Evolutionary conservation across 306 rosid genomes (phyloP), one percentile per base, ranked within the genome.

Genomic region (Rubus idaeus): DNA sequence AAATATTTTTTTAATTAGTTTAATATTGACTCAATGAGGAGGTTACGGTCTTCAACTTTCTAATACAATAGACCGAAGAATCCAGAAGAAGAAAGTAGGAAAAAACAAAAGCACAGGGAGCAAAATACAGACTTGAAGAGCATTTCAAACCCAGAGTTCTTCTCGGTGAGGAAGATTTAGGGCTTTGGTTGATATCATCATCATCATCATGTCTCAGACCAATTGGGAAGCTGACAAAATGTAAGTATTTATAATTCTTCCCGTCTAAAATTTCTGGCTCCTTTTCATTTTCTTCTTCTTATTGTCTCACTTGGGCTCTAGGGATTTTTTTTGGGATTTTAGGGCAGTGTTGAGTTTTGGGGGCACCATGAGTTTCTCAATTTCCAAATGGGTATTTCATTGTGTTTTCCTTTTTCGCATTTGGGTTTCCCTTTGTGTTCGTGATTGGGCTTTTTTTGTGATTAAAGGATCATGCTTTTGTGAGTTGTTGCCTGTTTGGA

Each of bases 221-320:
- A 77, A 75, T 71, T 81, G 85, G 89, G 93, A 91, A 78, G 89
- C 90, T 45, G 88, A 86, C 75, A 84, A 87, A 83, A 86, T 88
- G 97, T 87, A 55, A 61, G 84, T 40, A 3, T 39, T 11, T 46
- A 3, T 68, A n/a, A 49, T 46, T 66, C 11, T 47, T 44, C 20
- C 39, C 10, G 40, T 44, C 5, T 14, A 26, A 16, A 16, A 10
- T 65, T 58, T 26, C 23, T 68, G 62, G 30, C 35, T 47, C 4
- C 4, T 30, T 4, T 52, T 11, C 17, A 0, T 10, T 44, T 66
- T 50, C 6, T 20, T 40, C 1, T 39, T 52, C 17, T 16, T 16
- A 55, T 44, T 3, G 16, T 5, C 60, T n/a, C 26, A 46, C n/a
- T 42, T 37, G 47, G 7, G 17, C 2, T 23, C 5, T 65, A 61